These are phyloP conservation scores for Dissophora globulifera DNA, from an alignment of 192 early-diverging fungal species.

Conservation along the genomic window DNA sequence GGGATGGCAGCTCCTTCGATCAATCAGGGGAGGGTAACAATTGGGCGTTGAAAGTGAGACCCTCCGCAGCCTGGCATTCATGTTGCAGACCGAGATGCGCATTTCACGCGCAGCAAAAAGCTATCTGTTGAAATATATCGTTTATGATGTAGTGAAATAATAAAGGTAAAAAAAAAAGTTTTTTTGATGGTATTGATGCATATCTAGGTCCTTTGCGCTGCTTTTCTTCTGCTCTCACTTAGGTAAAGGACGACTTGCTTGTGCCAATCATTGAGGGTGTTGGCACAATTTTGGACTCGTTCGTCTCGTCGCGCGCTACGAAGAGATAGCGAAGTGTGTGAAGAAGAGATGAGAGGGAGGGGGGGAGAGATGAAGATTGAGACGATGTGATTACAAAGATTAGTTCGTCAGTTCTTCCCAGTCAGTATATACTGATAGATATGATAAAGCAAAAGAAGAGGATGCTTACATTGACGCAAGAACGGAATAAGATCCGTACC, in stretches of 20 bases:
- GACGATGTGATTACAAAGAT: neutral
- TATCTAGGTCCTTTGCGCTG: too few species aligned
- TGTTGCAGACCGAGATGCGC: too few species aligned
- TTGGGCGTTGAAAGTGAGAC: too few species aligned
- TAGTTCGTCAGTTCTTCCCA: too few species aligned
- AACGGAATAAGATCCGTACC: constrained; percentile 94
- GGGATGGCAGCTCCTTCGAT: too few species aligned
- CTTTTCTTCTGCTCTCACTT: too few species aligned
- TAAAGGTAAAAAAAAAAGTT: constrained; percentile 8
- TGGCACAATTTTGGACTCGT: constrained; percentile 47
- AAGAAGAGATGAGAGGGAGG: too few species aligned
- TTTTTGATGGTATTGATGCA: neutral
- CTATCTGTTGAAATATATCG: too few species aligned
- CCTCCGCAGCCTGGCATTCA: too few species aligned
- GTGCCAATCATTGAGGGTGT: constrained; percentile 17
- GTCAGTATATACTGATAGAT: neutral
- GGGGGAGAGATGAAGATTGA: too few species aligned
- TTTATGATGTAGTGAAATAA: neutral
- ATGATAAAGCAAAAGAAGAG: neutral
- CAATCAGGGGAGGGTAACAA: too few species aligned
- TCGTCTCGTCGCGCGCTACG: constrained; percentile 47
- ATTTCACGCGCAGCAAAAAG: too few species aligned
- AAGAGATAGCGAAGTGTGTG: constrained; percentile 2
- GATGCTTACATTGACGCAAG: constrained; percentile 63
- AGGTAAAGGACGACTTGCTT: constrained; percentile 18